Percentiles rank a stretch among this genome's conserved stretches.
Conservation (phyloP, 73 alveolate species). For the Tetrahymena elliotti region DNA sequence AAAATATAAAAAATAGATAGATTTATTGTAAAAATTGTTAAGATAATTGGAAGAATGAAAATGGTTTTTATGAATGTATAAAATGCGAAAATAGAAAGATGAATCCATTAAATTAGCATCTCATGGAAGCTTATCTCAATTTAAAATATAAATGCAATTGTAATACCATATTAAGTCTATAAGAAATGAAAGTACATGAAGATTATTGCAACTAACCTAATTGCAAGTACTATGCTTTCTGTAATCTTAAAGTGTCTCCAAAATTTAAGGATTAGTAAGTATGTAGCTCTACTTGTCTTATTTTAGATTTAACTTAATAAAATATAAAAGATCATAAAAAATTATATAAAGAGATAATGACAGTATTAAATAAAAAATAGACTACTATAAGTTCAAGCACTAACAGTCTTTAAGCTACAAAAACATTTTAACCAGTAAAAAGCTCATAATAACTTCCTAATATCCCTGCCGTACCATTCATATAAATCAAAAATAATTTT, state of each 20-base stretch:
- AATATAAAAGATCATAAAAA: conserved; percentile 50
- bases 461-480: conserved; percentile 39
- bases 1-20: conserved; percentile 25
- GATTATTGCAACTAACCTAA: conserved; percentile 50
- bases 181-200: conserved; percentile 51
- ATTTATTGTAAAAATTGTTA: conserved; percentile 43
- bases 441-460: conserved; percentile 9
- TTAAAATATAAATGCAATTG: conserved; percentile 53
- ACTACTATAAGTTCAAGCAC: not conserved
- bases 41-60: conserved; percentile 52
- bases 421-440: conserved; percentile 6
- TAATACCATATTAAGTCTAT: conserved; percentile 38
- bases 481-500: conserved; percentile 46
- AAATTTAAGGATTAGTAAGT: conserved; percentile 24
- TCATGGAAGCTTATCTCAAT: conserved; percentile 34
- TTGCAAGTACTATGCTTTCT: conserved; percentile 48
- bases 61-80: conserved; percentile 33
- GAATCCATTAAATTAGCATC: conserved; percentile 41
- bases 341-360: conserved; percentile 13
- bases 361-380: conserved; percentile 46
- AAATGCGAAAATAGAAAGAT: conserved; percentile 44
- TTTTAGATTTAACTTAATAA: conserved; percentile 46
- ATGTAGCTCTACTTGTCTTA: conserved; percentile 33
- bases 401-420: not conserved
- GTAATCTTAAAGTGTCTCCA: conserved; percentile 32